These are phyloP conservation scores for Scedosporium aurantiacum DNA, from an alignment of 2,329 filamentous ascomycete species.

Conservation along the genomic window DNA sequence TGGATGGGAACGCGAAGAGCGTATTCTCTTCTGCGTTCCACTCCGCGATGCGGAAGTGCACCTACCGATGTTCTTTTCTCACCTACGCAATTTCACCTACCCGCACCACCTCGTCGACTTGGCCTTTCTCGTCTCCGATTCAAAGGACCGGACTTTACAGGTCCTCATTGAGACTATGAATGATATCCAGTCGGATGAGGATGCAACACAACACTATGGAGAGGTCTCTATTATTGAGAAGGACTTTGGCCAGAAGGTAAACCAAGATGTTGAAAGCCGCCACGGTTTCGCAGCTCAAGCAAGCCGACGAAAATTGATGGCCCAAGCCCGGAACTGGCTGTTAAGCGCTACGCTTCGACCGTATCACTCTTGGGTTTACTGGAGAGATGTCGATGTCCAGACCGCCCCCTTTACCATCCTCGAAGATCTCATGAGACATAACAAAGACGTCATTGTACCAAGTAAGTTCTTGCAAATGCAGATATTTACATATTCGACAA, in stretches of 20 bases:
- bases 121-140: conserved; percentile 93
- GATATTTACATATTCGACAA: neutral
- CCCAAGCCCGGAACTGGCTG: conserved; percentile 93
- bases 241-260: conserved; percentile 95
- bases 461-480: conserved; percentile 53
- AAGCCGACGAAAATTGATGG: conserved; percentile 89
- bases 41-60: conserved; percentile 87
- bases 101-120: conserved; percentile 93
- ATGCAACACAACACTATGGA: conserved; percentile 75
- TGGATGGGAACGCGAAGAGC: conserved; percentile 93
- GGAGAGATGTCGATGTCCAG: conserved; percentile 96
- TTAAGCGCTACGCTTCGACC: conserved; percentile 85
- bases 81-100: conserved; percentile 92
- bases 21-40: conserved; percentile 88
- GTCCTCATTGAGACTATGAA: conserved; percentile 66
- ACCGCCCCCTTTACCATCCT: conserved; percentile 94
- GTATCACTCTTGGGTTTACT: conserved; percentile 98
- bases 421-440: conserved; percentile 96
- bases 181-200: conserved; percentile 66
- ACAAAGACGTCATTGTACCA: conserved; percentile 96
- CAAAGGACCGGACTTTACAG: conserved; percentile 78
- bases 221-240: conserved; percentile 98
- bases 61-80: conserved; percentile 96
- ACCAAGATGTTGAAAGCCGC: conserved; percentile 93
- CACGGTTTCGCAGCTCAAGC: conserved; percentile 97